Base-by-base conservation (phyloP, 805 yeast species). In the Monosporozyma solicola region DNA sequence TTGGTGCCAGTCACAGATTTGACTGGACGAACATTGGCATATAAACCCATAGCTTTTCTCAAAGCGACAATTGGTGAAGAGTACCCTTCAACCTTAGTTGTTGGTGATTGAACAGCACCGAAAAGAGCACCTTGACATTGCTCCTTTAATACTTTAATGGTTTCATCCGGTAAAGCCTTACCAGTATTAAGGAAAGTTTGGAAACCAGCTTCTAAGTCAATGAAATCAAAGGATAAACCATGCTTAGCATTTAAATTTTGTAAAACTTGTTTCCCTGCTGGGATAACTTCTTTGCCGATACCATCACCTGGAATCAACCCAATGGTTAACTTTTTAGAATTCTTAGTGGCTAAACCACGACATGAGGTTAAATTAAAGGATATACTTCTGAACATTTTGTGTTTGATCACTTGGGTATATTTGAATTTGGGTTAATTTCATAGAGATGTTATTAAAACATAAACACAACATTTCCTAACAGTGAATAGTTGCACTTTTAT, bases 31-130 rank as follows among this genome's bases (percentile, higher is more conserved):
- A 94, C 97, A 63, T 94, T 94, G 62, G 99, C 99, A 70, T 87
- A 94, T 51, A 94, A 77, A 8, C 96, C 97, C 72, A 94, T 67
- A 72, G 87, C 87, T 80, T 92, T 94, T 76, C 99, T 85, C 66
- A 94, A 78, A n/a, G 98, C 98, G 52, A 94, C 99, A 70, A 94
- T 92, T 61, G 99, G 99, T 32, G 98, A 92, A 20, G 97, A 91
- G 76, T 94, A 94, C 51, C 99, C 99, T 48, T 80, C 94, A 47
- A 94, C 98, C 73, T 90, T 90, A 62, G 84, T 82, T 47, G 96
- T 78, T 60, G 99, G 99, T 20, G 97, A 90, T 48, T 90, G 88
- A 52, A 94, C 99, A 53, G 99, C 96, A 62, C 99, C 99, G 65
- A 94, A 94, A 52, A 94, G 77, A 20, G 98, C 99, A 75, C 97